Conservation (phyloP, 257 asterid genomes). For the Plantago elongata region DNA sequence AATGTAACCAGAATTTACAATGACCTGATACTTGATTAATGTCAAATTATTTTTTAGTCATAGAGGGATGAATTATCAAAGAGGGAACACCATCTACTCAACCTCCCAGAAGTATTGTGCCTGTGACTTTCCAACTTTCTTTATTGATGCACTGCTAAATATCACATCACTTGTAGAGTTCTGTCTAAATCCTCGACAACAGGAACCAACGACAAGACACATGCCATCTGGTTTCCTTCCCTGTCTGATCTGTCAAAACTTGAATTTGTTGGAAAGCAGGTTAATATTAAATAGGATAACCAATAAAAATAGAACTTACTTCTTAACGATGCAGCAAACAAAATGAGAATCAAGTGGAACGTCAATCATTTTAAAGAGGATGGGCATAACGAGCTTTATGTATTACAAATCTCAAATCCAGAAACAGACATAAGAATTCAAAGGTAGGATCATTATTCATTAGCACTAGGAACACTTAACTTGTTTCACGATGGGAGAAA, state of each 20-base stretch:
- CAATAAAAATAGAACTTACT: neutral
- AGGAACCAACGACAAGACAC: slow-evolving; percentile 96
- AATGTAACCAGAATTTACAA: slow-evolving; percentile 6
- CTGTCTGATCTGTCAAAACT: slow-evolving; percentile 57
- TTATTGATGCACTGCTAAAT: slow-evolving; percentile 65
- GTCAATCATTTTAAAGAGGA: too few species aligned
- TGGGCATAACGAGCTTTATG: too few species aligned
- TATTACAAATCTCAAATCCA: too few species aligned
- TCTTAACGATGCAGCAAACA: neutral
- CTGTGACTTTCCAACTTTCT: slow-evolving; percentile 61
- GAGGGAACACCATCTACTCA: slow-evolving; percentile 3
- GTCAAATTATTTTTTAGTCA: neutral
- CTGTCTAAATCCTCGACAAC: slow-evolving; percentile 74
- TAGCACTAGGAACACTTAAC: slow-evolving; percentile 35
- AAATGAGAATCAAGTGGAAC: neutral
- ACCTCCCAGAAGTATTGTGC: slow-evolving; percentile 99
- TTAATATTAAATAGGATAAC: neutral
- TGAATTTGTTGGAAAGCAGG: neutral
- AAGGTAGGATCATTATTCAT: neutral
- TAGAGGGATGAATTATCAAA: neutral
- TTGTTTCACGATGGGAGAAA: slow-evolving; percentile 92
- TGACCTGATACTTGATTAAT: slow-evolving; percentile 6
- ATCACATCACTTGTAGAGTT: slow-evolving; percentile 79
- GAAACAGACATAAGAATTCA: too few species aligned
- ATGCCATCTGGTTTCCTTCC: slow-evolving; percentile 94